phyloP scores from a whole-genome alignment of 192 early-diverging fungal genomes.

The Backusella macrospora region DNA sequence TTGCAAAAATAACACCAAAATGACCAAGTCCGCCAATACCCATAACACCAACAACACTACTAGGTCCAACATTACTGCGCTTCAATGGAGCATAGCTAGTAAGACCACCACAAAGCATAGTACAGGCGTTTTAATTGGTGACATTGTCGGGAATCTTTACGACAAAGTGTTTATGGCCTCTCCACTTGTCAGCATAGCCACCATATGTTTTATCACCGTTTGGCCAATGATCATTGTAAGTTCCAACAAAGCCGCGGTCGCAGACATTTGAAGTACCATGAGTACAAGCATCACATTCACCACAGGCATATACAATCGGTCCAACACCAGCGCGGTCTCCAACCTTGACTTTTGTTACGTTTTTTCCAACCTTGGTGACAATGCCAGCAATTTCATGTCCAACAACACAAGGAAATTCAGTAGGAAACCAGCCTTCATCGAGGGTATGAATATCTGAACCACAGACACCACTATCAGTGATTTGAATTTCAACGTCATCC shows the following conservation, averaged over 20 bases:
- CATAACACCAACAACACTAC: conserved; percentile 56
- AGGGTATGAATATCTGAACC: conserved; percentile 73
- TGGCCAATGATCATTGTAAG: conserved; percentile 43
- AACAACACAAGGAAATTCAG: conserved; percentile 46
- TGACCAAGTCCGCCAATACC: conserved; percentile 73
- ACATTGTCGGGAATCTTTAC: conserved; percentile 55
- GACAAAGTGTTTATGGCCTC: too few relatives aligned
- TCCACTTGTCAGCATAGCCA: conserved; percentile 50
- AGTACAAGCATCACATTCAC: conserved; percentile 45
- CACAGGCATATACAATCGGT: conserved; percentile 62
- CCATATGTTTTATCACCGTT: conserved; percentile 51
- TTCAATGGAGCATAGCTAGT: conserved; percentile 54
- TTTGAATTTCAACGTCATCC: conserved; percentile 24
- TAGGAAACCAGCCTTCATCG: conserved; percentile 27
- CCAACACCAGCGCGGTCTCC: conserved; percentile 63
- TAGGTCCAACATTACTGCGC: conserved; percentile 41
- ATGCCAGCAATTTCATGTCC: conserved; percentile 60
- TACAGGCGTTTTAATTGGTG: conserved; percentile 58
- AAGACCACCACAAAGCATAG: conserved; percentile 77
- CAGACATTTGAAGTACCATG: conserved; percentile 43
- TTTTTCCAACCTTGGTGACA: conserved; percentile 41
- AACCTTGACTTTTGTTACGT: conserved; percentile 44
- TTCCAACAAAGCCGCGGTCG: conserved; percentile 50
- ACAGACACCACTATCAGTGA: conserved; percentile 73
- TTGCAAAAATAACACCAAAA: conserved; percentile 57